A percentile compares a stretch with the other conserved stretches of the same genome.
These are phyloP conservation scores for Penicillium arizonense DNA, from an alignment of 495 filamentous ascomycete species.

Conservation along the genomic window DNA sequence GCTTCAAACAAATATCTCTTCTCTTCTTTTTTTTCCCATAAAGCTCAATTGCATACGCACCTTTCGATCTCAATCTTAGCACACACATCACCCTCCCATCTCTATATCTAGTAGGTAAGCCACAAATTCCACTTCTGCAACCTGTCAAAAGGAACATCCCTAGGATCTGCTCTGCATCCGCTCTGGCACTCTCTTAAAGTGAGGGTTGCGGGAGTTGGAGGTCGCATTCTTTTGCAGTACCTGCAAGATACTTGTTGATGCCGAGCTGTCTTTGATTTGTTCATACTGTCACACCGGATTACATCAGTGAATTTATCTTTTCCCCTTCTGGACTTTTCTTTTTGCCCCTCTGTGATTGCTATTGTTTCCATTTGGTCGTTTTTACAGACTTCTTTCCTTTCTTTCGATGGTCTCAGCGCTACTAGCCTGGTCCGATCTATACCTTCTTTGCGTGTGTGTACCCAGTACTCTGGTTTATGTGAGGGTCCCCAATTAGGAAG, in stretches of 20 bases:
- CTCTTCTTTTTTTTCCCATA: background rate
- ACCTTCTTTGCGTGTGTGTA: constrained; percentile 12
- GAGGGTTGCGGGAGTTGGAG: background rate
- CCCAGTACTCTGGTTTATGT: background rate
- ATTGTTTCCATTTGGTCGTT: constrained; percentile 8
- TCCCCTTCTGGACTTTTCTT: constrained; percentile 14
- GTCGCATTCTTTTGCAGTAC: background rate
- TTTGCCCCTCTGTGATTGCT: constrained; percentile 8
- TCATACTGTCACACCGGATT: constrained; percentile 8
- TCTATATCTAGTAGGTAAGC: background rate
- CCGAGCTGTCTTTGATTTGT: constrained; percentile 4
- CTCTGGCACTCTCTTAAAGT: background rate
- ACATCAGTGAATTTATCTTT: constrained; percentile 8
- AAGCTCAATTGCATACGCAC: constrained; percentile 18
- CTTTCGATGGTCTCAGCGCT: constrained; percentile 7
- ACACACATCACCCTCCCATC: background rate
- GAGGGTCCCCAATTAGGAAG: constrained; percentile 16
- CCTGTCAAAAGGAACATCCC: background rate
- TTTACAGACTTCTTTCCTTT: background rate
- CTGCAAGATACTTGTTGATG: constrained; percentile 2
- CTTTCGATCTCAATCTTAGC: background rate
- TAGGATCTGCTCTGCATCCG: background rate
- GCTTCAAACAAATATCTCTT: no score
- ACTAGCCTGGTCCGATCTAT: constrained; percentile 8
- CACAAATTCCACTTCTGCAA: background rate